Base-by-base conservation (phyloP, 163 green algal genomes). In the Smithsoniella earleae region DNA sequence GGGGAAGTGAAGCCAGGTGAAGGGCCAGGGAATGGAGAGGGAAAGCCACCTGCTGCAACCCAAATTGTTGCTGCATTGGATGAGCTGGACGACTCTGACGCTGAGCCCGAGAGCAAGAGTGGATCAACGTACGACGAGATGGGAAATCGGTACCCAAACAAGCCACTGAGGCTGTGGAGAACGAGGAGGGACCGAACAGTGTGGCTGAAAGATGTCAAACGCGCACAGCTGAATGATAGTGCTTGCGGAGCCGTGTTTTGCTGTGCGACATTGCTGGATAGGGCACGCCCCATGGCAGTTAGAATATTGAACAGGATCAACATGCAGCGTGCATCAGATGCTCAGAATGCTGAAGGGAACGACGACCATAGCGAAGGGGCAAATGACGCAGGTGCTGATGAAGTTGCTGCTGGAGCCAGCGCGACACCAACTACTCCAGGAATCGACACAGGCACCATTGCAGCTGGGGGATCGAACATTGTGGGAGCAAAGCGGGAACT, bases 81-180 rank as follows among this genome's bases (percentile, higher is more conserved):
- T 30, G 58, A 69, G 34, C 58, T 69, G n/a, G 58, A 69, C 27
- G 58, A 69, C 58, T 69, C 58, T n/a, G 58, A 69, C 16, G 58
- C 58, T n/a, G 58, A 69, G 58, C 58, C 58, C 22, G 58, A 69
- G 58, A 69, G 58, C 58, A 69, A 69, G 58, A 69, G 58, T 1
- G 58, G 58, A 18, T 69, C 58, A n/a, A 69, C 58, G 6, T 69
- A 69, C 16, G 58, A 69, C 20, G 58, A 69, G 58, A 16, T 36
- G 38, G 58, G 58, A 0, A 69, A 69, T 13, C 58, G 58, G 1
- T 69, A 69, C 27, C 58, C 58, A 0, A 69, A 69, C 58, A 69
- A 69, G 58, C 58, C 58, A 5, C 58, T 69, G 58, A 30, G 58
- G 8, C 31, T 69, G 27, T 69, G 58, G 58, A 30, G 58, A 5